These are phyloP conservation scores for Xylaria polymorpha DNA, from an alignment of 2,329 filamentous ascomycete species.

Conservation along the genomic window DNA sequence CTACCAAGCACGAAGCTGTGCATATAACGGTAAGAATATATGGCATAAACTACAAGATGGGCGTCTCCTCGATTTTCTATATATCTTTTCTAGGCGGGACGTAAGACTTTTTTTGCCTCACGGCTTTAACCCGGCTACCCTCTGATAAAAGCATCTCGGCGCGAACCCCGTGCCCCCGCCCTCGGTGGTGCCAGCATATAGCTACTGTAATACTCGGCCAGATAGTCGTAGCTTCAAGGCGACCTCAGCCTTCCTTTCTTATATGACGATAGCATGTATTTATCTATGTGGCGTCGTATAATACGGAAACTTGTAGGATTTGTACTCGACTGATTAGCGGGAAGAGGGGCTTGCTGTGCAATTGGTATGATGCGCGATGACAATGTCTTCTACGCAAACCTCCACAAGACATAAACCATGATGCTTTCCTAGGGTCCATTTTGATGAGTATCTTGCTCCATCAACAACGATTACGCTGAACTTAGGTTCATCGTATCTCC, in stretches of 20 bases:
- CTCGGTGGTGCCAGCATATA: background rate
- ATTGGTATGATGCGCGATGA: background rate
- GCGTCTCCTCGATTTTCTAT: too few species aligned
- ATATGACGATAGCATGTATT: background rate
- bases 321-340: background rate
- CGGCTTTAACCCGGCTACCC: too few species aligned
- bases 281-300: background rate
- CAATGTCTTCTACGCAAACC: background rate
- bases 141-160: too few species aligned
- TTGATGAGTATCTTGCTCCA: background rate
- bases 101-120: background rate
- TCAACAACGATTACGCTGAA: background rate
- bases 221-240: background rate
- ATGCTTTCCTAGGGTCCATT: background rate
- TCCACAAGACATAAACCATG: background rate
- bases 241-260: background rate
- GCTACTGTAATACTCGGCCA: background rate
- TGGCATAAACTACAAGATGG: too few species aligned
- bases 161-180: background rate
- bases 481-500: background rate
- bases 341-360: background rate
- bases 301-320: conserved; percentile 13
- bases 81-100: background rate
- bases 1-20: too few species aligned
- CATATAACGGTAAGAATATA: too few species aligned